phyloP scores from a whole-genome alignment of 306 rosid genomes.

The Cicer chorassanicum region DNA sequence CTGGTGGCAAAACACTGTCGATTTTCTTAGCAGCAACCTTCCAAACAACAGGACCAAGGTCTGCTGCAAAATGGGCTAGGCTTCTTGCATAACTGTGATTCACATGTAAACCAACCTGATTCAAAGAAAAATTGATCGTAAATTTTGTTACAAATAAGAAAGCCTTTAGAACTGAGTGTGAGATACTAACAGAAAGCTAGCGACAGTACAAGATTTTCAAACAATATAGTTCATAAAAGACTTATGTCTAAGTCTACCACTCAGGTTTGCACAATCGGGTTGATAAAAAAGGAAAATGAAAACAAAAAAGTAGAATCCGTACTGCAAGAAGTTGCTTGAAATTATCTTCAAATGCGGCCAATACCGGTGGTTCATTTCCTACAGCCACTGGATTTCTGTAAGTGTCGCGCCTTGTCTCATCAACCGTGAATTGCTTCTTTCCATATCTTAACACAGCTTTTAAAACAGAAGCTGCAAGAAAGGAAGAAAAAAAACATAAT shows the following conservation, averaged over 20 bases:
- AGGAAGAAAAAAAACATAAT: slow-evolving; percentile 2
- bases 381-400: slow-evolving; percentile 53
- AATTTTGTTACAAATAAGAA: slow-evolving; percentile 26
- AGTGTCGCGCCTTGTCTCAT: slow-evolving; percentile 89
- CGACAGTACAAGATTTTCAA: slow-evolving; percentile 9
- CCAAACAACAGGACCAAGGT: slow-evolving; percentile 89
- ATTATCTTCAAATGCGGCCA: slow-evolving; percentile 62
- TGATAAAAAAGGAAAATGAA: slow-evolving; percentile 22
- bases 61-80: slow-evolving; percentile 78
- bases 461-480: slow-evolving; percentile 79
- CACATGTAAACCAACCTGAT: slow-evolving; percentile 74
- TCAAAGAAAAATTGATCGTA: slow-evolving; percentile 3
- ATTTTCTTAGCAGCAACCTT: slow-evolving; percentile 79
- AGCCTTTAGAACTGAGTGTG: background rate
- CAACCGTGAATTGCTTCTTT: slow-evolving; percentile 71
- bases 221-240: slow-evolving; percentile 22
- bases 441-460: slow-evolving; percentile 78
- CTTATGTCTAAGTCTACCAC: slow-evolving; percentile 14
- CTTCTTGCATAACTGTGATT: slow-evolving; percentile 86
- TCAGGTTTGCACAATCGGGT: slow-evolving; percentile 22
- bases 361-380: slow-evolving; percentile 53
- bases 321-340: slow-evolving; percentile 79
- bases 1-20: slow-evolving; percentile 63
- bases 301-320: slow-evolving; percentile 18
- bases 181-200: background rate